A percentile compares a stretch with the other conserved stretches of the same genome.
These are phyloP conservation scores for Penicillium ucsense DNA, from an alignment of 495 filamentous ascomycete species.

Conservation along the genomic window DNA sequence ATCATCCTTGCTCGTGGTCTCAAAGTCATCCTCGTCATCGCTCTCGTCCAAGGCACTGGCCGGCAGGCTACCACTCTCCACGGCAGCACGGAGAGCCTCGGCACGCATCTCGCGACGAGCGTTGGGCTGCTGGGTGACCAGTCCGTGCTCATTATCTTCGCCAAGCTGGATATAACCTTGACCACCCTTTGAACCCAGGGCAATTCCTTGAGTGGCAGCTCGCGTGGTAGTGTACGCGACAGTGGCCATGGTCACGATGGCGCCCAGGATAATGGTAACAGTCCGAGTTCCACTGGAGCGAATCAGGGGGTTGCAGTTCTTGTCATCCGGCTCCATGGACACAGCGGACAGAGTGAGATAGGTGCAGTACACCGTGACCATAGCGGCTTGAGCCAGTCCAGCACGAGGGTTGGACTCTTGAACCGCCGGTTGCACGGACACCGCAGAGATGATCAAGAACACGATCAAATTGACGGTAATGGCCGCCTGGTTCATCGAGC, in stretches of 20 bases:
- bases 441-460: constrained; percentile 66
- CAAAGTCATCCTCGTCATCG: constrained; percentile 55
- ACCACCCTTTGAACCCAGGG: constrained; percentile 59
- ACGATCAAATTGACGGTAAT: constrained; percentile 77
- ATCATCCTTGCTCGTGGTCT: constrained; percentile 59
- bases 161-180: constrained; percentile 49
- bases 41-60: constrained; percentile 81
- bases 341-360: constrained; percentile 98
- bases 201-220: constrained; percentile 88
- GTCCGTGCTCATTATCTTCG: constrained; percentile 71
- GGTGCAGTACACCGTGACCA: constrained; percentile 96
- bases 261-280: constrained; percentile 80
- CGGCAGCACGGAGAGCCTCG: constrained; percentile 81
- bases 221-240: constrained; percentile 96
- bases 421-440: constrained; percentile 83
- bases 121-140: constrained; percentile 81
- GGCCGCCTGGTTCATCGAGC: constrained; percentile 86
- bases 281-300: constrained; percentile 84
- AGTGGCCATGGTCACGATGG: constrained; percentile 92
- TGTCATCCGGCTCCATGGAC: constrained; percentile 96
- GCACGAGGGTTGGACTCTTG: constrained; percentile 91
- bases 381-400: constrained; percentile 89
- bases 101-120: constrained; percentile 82
- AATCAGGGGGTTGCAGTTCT: constrained; percentile 85
- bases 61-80: constrained; percentile 82